A percentile compares a stretch with the other conserved stretches of the same genome.
Evolutionary conservation across 352 stramenopile genomes (phyloP).

Genomic region (Globisporangium perplexum): DNA sequence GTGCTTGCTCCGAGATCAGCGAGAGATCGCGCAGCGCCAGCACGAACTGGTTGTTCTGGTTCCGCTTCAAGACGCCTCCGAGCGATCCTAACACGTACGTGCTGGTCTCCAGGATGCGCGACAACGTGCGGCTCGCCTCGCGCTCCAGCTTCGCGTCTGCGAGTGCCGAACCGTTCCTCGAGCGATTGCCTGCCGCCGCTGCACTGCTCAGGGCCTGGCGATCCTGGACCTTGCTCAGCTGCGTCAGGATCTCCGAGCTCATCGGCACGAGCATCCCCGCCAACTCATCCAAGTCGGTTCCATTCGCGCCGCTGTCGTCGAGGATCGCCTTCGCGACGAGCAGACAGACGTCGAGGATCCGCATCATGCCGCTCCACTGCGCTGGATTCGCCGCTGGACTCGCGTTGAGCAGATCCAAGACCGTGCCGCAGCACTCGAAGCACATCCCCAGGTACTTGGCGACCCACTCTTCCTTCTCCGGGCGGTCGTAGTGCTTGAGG

Average conservation of each 20-base stretch:
- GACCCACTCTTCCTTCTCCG: slow-evolving; percentile 52
- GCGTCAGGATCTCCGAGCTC: slow-evolving; percentile 43
- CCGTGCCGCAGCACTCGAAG: slow-evolving; percentile 61
- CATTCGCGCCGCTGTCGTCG: slow-evolving; percentile 36
- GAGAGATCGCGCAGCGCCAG: slow-evolving; percentile 46
- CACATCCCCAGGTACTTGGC: slow-evolving; percentile 54
- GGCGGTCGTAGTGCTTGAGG: slow-evolving; percentile 29
- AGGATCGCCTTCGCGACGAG: slow-evolving; percentile 48
- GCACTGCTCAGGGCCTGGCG: neutral
- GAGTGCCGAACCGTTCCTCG: neutral
- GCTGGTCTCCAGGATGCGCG: slow-evolving; percentile 24
- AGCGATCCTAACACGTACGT: slow-evolving; percentile 39
- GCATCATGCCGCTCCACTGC: slow-evolving; percentile 30
- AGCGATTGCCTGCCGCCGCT: slow-evolving; percentile 7
- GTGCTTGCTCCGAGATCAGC: slow-evolving; percentile 14
- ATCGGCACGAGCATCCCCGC: slow-evolving; percentile 48
- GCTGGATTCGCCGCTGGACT: slow-evolving; percentile 7
- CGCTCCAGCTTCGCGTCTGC: neutral
- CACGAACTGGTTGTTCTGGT: slow-evolving; percentile 51
- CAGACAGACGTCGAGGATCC: slow-evolving; percentile 54
- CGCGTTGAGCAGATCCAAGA: slow-evolving; percentile 41
- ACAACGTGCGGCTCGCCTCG: neutral
- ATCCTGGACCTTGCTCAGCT: slow-evolving; percentile 26
- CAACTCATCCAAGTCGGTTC: slow-evolving; percentile 26
- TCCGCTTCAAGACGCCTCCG: slow-evolving; percentile 34